phyloP scores from a whole-genome alignment of 2,329 filamentous ascomycete genomes.

The Stromatinia cepivora region DNA sequence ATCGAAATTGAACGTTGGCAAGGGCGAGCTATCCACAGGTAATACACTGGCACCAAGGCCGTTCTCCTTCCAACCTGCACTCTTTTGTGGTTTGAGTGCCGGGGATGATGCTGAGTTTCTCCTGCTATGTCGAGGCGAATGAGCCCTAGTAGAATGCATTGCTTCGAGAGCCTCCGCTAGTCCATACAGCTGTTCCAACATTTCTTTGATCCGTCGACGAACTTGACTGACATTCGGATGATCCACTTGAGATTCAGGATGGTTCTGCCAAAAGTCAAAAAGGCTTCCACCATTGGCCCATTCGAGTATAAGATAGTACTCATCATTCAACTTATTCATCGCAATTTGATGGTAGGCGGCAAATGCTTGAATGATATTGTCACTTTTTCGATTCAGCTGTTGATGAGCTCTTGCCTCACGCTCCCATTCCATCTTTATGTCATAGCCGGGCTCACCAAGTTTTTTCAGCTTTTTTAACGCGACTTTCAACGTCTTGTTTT shows the following conservation, averaged over 20 bases:
- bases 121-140: background rate
- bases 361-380: slow-evolving; percentile 14
- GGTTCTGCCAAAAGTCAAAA: background rate
- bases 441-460: background rate
- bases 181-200: background rate
- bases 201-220: background rate
- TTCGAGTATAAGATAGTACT: background rate
- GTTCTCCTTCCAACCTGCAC: background rate
- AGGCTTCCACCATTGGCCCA: slow-evolving; percentile 4
- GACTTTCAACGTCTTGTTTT: background rate
- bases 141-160: slow-evolving; percentile 8
- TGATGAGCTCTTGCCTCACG: slow-evolving; percentile 13
- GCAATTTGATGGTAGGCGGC: background rate
- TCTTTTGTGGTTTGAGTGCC: background rate
- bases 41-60: background rate
- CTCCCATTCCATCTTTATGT: slow-evolving; percentile 4
- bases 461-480: slow-evolving; percentile 11
- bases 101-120: background rate
- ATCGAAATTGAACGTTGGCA: background rate
- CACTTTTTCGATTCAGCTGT: background rate
- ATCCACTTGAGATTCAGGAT: background rate
- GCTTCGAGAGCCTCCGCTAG: background rate
- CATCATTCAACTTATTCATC: background rate
- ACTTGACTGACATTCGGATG: background rate
- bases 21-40: background rate